Evolutionary conservation across 768 basidiomycete genomes (phyloP), one percentile per base, ranked within the genome.

Genomic region (Trametes villosa): DNA sequence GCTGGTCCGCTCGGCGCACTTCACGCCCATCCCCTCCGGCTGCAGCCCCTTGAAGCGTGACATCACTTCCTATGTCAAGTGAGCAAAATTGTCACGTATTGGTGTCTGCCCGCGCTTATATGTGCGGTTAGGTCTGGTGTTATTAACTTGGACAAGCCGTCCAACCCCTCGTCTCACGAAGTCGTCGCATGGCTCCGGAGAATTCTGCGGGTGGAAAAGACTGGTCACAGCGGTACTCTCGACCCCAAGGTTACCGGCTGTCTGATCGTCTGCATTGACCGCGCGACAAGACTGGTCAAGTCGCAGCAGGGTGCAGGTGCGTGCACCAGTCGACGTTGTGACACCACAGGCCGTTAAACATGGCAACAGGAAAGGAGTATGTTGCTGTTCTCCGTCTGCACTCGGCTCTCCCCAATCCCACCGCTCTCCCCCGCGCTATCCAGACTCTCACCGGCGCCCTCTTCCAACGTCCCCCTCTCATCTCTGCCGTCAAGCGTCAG

Each of bases 241-340:
- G 97, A 99, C 74, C 97, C 97, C 48, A 99, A 99, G 76, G 97
- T 99, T 66, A 99, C 97, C 52, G 97, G 97, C 15, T 99, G 97
- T 77, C 75, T 99, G 67, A 98, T 98, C 71, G 97, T 99, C 41
- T 99, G 97, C 74, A 97, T 99, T 73, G 97, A 99, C 79, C 92
- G 96, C 57, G 97, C 97, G 13, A 99, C 97, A 8, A 83, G 97
- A 67, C 81, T 99, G 31, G 97, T 99, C 30, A 99, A 99, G 78
- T 96, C 94, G 31, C 97, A 99, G 75, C 97, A 99, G 75, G 94
- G 95, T 51, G 97, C 96, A 76, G 96, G 96, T 90, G 59, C 56
- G 83, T 78, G 20, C 1, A 9, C 27, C 18, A 22, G 6, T 22
- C 29, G 34, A 6, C 29, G 38, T n/a, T 12, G 26, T 36, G 20